Conservation (phyloP, 805 yeast genomes). For the Starmerella scarabaei region DNA sequence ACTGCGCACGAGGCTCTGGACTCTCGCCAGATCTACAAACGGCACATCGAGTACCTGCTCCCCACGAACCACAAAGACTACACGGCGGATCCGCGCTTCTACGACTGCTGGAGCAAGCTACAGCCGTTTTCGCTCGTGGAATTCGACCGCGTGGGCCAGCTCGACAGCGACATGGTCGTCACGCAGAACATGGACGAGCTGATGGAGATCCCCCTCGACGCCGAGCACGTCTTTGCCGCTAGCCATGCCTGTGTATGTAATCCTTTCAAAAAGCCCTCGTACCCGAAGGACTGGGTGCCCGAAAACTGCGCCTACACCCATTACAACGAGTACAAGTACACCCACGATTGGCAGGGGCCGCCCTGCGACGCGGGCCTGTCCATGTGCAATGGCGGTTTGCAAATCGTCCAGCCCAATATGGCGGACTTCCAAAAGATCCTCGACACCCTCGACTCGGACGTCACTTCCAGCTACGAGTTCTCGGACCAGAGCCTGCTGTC, state of each 20-base stretch:
- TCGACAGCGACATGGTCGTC: conserved; percentile 51
- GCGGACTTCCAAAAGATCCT: conserved; percentile 32
- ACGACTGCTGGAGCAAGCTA: conserved; percentile 51
- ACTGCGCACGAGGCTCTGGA: conserved; percentile 33
- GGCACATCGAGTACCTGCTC: conserved; percentile 32
- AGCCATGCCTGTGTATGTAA: conserved; percentile 52
- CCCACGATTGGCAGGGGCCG: conserved; percentile 32
- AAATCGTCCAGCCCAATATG: conserved; percentile 36
- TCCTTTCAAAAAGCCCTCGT: conserved; percentile 39
- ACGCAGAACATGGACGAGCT: conserved; percentile 47
- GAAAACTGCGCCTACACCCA: conserved; percentile 41
- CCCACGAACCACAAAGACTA: conserved; percentile 37
- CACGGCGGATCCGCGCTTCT: conserved; percentile 39
- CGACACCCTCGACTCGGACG: conserved; percentile 30
- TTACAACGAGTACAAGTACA: conserved; percentile 22
- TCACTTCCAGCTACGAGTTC: conserved; percentile 36
- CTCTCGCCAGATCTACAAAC: conserved; percentile 31
- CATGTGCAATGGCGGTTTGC: conserved; percentile 48
- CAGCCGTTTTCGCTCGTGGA: conserved; percentile 41
- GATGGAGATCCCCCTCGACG: conserved; percentile 35
- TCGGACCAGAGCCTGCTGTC: conserved; percentile 47
- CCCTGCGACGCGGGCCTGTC: conserved; percentile 32
- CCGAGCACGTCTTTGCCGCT: conserved; percentile 38
- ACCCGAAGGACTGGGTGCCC: conserved; percentile 41
- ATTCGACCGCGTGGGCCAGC: conserved; percentile 41